Base-by-base conservation (phyloP, 805 yeast species). In the Starmerella apis region DNA sequence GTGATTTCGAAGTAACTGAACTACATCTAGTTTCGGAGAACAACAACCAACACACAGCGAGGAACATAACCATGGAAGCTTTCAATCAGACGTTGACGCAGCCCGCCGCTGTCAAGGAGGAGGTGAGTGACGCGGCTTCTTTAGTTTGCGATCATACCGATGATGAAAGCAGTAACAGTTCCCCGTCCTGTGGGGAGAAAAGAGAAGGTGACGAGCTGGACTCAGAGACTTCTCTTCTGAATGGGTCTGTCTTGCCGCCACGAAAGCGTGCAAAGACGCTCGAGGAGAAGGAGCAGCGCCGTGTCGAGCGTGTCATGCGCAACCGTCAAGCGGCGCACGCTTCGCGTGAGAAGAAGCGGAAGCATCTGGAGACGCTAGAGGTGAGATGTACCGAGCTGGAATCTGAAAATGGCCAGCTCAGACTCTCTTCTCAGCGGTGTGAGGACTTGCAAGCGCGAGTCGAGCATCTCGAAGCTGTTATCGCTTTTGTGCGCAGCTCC, bases 291-390 rank as follows among this genome's bases (percentile, higher is more conserved):
- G 97, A 92, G 67, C 97, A 90, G 70, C 81, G 97, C 57, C 77
- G 96, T 43, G 79, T 88, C 48, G 97, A 92, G 68, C 74, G 98
- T 46, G 88, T 92, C 46, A 72, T 90, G 60, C 77, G 98, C 65
- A 90, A 90, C 68, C 78, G 97, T 63, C 83, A 90, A 64, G 97
- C 97, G 14, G 98, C 98, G 43, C 97, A 90, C 65, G 95, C 95
- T 47, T 85, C 95, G 25, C 78, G 98, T 58, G 98, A 92, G 64
- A 88, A 90, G 77, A 90, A 90, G 76, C 78, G 97, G 64, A 78
- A 80, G 63, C 95, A 90, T 64, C 82, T 92, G 50, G 95, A 87
- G 67, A 79, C 77, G 55, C 73, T 92, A 58, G 96, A 90, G 67
- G 65, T 71, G 33, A 77, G 76, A 50, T 66, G 69, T 50, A 56